Base-by-base conservation (phyloP, 768 basidiomycete genomes). In the Pholiota conissans region DNA sequence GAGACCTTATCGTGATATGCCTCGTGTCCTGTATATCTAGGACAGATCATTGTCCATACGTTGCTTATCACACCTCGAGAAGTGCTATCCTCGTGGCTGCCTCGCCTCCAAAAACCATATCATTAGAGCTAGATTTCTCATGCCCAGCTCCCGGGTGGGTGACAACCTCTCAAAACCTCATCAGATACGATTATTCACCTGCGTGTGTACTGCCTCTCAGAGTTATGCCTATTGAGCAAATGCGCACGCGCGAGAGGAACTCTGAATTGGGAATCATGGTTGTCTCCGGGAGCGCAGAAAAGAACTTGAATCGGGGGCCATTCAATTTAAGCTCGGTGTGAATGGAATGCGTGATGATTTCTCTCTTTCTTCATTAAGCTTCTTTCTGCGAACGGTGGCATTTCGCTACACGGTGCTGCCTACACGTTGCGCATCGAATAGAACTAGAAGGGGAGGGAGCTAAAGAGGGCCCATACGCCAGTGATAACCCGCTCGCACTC, bases 361-460 rank as follows among this genome's bases (percentile, higher is more conserved):
- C n/a, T 32, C 47, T 46, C 40, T 49, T 57, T 35, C 49, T 34
- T 4, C 22, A 55, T 49, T 57, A 45, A 51, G 52, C 60, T 61
- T 61, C 60, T 61, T 57, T 61, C 46, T 37, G 37, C 42, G 20
- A 45, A 18, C 28, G 55, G 49, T 39, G 28, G 39, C 46, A 52
- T 28, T 55, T 49, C 47, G 30, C 52, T 50, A 18, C 51, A 26
- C 26, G 49, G 49, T 55, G 56, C 53, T 22, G 48, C 29, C 37
- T 26, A 56, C 60, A 61, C 60, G 60, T 61, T 61, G 56, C 20
- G 34, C 50, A 26, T 32, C 55, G 29, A 55, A 61, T 53, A 57
- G 29, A 50, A 56, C 37, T 35, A 9, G 22, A 47, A 26, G 42
- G 42, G 22, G 37, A 26, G 42, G 42, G 42, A 52, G 48, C 39